These are phyloP conservation scores for Arabidopsis thaliana DNA, from an alignment of 345 rosid species.

Conservation along the genomic window TAIR10.1 NC_003070.9:11379501-11380000, in stretches of 20 bases:
- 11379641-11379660: neutral
- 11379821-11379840: neutral
- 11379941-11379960: too few relatives aligned
- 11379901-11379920: neutral
- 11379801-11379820: neutral
- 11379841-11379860: neutral
- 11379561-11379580: conserved; percentile 27
- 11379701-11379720: conserved; percentile 12
- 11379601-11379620: conserved; percentile 33
- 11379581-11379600: conserved; percentile 37
- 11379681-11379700: neutral
- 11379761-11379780: conserved; percentile 14
- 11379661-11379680: neutral
- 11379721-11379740: conserved; percentile 18
- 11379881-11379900: neutral
- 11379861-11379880: neutral
- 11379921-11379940: neutral
- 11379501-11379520: conserved; percentile 40
- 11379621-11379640: conserved; percentile 12
- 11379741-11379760: neutral
- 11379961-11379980: too few relatives aligned
- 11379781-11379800: neutral
- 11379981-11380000: too few relatives aligned
- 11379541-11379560: conserved; percentile 35
- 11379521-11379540: conserved; percentile 45